Evolutionary conservation across 371 early-diverging fungal genomes (phyloP).

Genomic region (Zancudomyces culisetae): DNA sequence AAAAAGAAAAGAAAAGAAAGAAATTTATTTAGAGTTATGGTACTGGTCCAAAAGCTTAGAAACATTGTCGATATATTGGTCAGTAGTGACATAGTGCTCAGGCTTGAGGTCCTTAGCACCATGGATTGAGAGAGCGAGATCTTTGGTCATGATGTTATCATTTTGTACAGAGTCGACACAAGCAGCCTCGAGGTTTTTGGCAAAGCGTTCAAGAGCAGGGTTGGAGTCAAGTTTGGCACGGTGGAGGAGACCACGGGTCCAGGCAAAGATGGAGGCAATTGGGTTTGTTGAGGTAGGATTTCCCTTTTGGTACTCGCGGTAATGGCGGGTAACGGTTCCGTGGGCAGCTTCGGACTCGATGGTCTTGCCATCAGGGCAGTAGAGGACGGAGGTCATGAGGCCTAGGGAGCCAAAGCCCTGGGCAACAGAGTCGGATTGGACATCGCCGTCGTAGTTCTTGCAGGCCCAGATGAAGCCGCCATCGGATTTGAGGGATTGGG

Average conservation of each 20-base stretch:
- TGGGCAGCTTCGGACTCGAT: conserved; percentile 94
- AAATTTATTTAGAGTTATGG: not conserved
- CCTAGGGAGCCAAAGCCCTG: conserved; percentile 86
- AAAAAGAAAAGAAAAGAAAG: too few relatives aligned
- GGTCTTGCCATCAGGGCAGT: conserved; percentile 88
- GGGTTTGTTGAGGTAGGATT: conserved; percentile 85
- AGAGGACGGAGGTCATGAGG: conserved; percentile 87
- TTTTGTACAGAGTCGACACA: conserved; percentile 75
- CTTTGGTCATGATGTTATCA: conserved; percentile 87
- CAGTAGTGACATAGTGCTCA: conserved; percentile 53
- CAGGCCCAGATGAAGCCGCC: conserved; percentile 92
- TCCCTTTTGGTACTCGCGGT: conserved; percentile 89
- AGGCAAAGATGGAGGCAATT: conserved; percentile 93
- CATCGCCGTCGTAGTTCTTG: conserved; percentile 93
- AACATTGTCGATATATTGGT: conserved; percentile 58
- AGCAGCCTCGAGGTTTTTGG: conserved; percentile 62
- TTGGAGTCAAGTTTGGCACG: conserved; percentile 84
- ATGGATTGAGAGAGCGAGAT: conserved; percentile 83
- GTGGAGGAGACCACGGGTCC: conserved; percentile 90
- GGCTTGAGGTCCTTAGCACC: conserved; percentile 51
- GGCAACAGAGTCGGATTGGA: conserved; percentile 85
- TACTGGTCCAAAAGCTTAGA: conserved; percentile 33
- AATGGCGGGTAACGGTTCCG: conserved; percentile 95
- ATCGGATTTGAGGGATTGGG: conserved; percentile 82
- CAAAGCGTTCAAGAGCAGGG: conserved; percentile 50